Percentiles rank a stretch among this genome's conserved stretches.
These are phyloP conservation scores for Pilaira anomala DNA, from an alignment of 192 early-diverging fungal genomes.

Conservation along the genomic window DNA sequence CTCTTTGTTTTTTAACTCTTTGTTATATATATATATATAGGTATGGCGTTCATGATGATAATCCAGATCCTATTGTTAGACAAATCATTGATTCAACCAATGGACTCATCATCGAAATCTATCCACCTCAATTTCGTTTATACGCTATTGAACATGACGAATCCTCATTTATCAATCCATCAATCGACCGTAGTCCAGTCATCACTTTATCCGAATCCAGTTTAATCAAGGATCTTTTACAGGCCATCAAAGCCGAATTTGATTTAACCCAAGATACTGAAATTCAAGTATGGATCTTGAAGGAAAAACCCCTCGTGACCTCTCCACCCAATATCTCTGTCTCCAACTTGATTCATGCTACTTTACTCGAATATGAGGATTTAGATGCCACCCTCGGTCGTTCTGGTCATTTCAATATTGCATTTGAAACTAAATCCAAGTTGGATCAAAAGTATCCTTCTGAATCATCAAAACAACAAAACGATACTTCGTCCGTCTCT, in stretches of 20 bases:
- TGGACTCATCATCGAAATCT: constrained; percentile 28
- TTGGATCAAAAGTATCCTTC: constrained; percentile 1
- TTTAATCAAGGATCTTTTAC: too few species aligned
- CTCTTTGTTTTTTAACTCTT: neutral
- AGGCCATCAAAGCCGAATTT: neutral
- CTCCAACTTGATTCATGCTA: too few species aligned
- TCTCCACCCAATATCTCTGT: too few species aligned
- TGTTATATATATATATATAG: constrained; percentile 21
- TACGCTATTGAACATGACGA: constrained; percentile 28
- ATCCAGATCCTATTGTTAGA: constrained; percentile 38
- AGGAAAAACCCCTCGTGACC: too few species aligned
- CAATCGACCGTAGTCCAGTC: neutral
- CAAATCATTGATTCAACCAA: constrained; percentile 31
- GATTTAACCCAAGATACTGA: neutral
- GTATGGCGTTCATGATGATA: constrained; percentile 31
- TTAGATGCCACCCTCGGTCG: neutral
- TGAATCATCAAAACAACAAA: neutral
- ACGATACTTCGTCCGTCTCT: constrained; percentile 18
- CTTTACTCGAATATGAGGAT: neutral
- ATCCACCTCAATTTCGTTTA: constrained; percentile 39
- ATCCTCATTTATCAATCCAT: neutral
- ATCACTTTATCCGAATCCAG: neutral
- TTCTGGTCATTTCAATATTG: neutral
- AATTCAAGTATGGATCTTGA: constrained; percentile 3
- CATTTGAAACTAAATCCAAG: neutral